These are phyloP conservation scores for Magnusiomyces starmeri DNA, from an alignment of 1,139 yeast genomes.

Conservation along the genomic window DNA sequence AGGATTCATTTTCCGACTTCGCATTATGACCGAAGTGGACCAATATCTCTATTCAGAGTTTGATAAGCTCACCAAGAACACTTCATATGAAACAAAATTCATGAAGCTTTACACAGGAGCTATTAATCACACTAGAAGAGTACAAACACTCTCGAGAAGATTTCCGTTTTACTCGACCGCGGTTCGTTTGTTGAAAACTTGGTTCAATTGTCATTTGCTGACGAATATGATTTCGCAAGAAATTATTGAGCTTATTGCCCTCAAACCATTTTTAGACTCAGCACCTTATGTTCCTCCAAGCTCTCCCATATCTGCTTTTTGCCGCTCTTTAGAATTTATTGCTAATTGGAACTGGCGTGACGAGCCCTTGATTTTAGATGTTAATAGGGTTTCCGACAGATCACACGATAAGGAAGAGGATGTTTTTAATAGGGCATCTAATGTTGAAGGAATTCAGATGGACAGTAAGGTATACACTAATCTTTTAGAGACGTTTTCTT, in stretches of 20 bases:
- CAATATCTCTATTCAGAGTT: constrained; percentile 55
- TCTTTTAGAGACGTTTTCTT: constrained; percentile 56
- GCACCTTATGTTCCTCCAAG: constrained; percentile 77
- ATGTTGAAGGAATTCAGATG: constrained; percentile 49
- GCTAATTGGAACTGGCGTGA: constrained; percentile 94
- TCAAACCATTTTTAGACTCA: constrained; percentile 80
- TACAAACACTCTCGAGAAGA: constrained; percentile 62
- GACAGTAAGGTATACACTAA: constrained; percentile 55
- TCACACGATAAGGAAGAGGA: constrained; percentile 35
- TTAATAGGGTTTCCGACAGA: constrained; percentile 44
- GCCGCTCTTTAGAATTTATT: constrained; percentile 62
- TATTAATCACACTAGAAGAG: constrained; percentile 75
- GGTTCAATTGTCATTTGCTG: constrained; percentile 67
- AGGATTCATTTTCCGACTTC: constrained; percentile 73
- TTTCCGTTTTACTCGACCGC: constrained; percentile 73
- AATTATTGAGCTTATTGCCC: constrained; percentile 69
- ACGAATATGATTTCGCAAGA: constrained; percentile 69
- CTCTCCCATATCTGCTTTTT: constrained; percentile 72
- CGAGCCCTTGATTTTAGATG: constrained; percentile 71
- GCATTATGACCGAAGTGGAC: constrained; percentile 76
- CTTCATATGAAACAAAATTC: constrained; percentile 20
- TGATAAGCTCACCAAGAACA: constrained; percentile 50
- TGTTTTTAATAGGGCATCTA: constrained; percentile 17
- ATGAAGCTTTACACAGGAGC: constrained; percentile 58
- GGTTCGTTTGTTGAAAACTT: constrained; percentile 74